Evolutionary conservation across 139 green algal species (phyloP).

Genomic region (Chlamydomonas schloesseri): DNA sequence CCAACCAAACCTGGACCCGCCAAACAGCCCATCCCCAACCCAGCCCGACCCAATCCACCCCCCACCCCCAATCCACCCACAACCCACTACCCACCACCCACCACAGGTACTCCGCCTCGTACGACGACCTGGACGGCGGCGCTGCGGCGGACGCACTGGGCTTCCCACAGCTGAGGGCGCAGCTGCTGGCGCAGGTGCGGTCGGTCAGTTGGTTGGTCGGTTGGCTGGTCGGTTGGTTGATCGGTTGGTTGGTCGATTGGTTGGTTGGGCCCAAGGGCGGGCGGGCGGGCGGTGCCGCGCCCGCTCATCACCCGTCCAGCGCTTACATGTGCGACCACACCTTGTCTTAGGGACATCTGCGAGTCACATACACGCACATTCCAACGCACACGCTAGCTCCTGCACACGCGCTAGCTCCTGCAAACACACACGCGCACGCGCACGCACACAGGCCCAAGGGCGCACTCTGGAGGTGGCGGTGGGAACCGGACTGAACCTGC

Average conservation of each 20-base stretch:
- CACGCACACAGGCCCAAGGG: slow-evolving; percentile 44
- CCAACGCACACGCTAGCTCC: too few relatives aligned
- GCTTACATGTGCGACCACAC: too few relatives aligned
- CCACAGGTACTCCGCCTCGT: slow-evolving; percentile 48
- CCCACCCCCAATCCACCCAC: neutral
- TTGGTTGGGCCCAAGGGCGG: neutral
- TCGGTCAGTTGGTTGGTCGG: too few relatives aligned
- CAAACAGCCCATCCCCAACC: too few relatives aligned
- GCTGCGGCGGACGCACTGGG: slow-evolving; percentile 62
- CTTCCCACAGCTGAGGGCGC: slow-evolving; percentile 60
- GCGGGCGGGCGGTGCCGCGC: too few relatives aligned
- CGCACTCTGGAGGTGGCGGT: slow-evolving; percentile 64
- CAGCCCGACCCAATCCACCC: too few relatives aligned
- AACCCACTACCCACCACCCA: neutral
- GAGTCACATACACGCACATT: too few relatives aligned
- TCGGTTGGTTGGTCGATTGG: too few relatives aligned
- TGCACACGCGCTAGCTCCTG: neutral
- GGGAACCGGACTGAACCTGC: slow-evolving; percentile 79
- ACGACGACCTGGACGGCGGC: slow-evolving; percentile 78
- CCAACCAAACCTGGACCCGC: too few relatives aligned
- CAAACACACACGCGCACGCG: too few relatives aligned
- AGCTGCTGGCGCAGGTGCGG: slow-evolving; percentile 58
- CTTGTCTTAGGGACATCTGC: too few relatives aligned
- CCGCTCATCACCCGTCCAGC: too few relatives aligned
- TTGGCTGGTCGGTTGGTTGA: neutral